phyloP scores from a whole-genome alignment of 768 basidiomycete genomes.

The Leccinum truebloodii region DNA sequence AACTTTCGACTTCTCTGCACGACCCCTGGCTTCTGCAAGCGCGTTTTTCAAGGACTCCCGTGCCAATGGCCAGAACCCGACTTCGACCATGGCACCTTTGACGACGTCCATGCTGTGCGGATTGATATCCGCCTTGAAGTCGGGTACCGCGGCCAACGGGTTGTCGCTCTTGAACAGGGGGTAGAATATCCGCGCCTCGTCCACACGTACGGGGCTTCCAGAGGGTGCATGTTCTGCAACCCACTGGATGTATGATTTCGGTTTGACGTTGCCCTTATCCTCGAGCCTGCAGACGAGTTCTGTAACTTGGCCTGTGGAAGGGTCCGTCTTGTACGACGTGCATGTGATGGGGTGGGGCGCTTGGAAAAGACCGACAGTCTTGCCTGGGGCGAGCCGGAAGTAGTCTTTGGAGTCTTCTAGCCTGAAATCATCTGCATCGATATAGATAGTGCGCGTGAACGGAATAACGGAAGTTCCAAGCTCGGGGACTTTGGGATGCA shows the following conservation, averaged over 20 bases:
- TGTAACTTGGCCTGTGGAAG: constrained; percentile 65
- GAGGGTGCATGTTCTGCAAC: constrained; percentile 81
- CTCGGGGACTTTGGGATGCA: constrained; percentile 91
- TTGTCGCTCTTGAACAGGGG: constrained; percentile 94
- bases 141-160: constrained; percentile 64
- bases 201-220: constrained; percentile 79
- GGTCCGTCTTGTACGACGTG: constrained; percentile 82
- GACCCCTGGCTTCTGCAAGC: constrained; percentile 58
- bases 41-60: constrained; percentile 67
- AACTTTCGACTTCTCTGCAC: constrained; percentile 59
- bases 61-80: constrained; percentile 85
- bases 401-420: constrained; percentile 90
- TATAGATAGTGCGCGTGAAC: constrained; percentile 87
- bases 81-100: constrained; percentile 81
- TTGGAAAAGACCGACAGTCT: constrained; percentile 95
- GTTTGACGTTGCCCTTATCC: constrained; percentile 71
- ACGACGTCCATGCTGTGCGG: constrained; percentile 79
- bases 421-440: constrained; percentile 93
- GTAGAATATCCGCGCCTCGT: constrained; percentile 92
- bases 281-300: constrained; percentile 84
- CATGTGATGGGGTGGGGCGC: constrained; percentile 91
- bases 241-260: constrained; percentile 97
- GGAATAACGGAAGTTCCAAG: constrained; percentile 82
- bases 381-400: constrained; percentile 96
- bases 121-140: constrained; percentile 83